phyloP scores from a whole-genome alignment of 2,329 filamentous ascomycete species.

The Ceratocystis huliohia region DNA sequence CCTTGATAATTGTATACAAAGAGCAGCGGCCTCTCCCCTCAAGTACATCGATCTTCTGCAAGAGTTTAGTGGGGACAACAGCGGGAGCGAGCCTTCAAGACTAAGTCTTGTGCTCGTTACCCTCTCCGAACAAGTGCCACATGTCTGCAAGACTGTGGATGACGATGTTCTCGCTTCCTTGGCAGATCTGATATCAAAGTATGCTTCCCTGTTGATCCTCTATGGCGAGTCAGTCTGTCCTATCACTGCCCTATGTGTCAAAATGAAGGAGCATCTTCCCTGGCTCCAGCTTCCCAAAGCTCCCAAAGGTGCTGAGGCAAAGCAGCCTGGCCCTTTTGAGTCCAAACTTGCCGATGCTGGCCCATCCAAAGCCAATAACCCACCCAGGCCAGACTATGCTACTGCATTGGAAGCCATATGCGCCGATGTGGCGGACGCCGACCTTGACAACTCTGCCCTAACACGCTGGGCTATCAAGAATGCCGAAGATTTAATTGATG shows the following conservation, averaged over 20 bases:
- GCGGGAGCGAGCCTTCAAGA: constrained; percentile 23
- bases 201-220: constrained; percentile 42
- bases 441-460: constrained; percentile 41
- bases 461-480: constrained; percentile 63
- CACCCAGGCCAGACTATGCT: constrained; percentile 6
- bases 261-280: constrained; percentile 28
- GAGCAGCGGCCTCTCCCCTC: constrained; percentile 62
- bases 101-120: constrained; percentile 55
- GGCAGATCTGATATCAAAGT: constrained; percentile 44
- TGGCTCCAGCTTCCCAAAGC: constrained; percentile 13
- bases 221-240: constrained; percentile 33
- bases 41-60: constrained; percentile 67
- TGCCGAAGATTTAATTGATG: constrained; percentile 64
- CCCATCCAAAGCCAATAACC: neutral
- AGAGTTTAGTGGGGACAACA: constrained; percentile 29
- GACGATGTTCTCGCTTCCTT: constrained; percentile 35
- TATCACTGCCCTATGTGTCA: constrained; percentile 26
- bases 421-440: constrained; percentile 21
- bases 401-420: constrained; percentile 1
- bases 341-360: constrained; percentile 12
- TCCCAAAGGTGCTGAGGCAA: constrained; percentile 6
- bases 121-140: constrained; percentile 67
- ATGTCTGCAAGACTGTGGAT: constrained; percentile 42
- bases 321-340: neutral
- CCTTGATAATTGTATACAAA: constrained; percentile 68